These are phyloP conservation scores for Sarocladium brachiariae DNA, from an alignment of 2,329 filamentous ascomycete genomes.

Conservation along the genomic window DNA sequence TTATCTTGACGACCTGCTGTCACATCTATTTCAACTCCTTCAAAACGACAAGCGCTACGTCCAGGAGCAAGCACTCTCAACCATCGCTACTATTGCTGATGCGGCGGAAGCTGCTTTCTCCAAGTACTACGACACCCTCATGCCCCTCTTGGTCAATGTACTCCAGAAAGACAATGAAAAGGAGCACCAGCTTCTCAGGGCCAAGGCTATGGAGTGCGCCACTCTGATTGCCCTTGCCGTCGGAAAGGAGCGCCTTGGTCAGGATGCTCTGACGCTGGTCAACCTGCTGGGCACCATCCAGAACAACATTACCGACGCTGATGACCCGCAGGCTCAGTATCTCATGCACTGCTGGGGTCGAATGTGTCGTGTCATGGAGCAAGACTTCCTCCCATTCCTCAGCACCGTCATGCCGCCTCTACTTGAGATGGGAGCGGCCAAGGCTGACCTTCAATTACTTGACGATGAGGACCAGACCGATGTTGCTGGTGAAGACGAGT, in stretches of 20 bases:
- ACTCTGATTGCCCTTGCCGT: conserved; percentile 93
- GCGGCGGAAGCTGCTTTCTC: conserved; percentile 91
- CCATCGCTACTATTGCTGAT: conserved; percentile 97
- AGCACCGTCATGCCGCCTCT: conserved; percentile 91
- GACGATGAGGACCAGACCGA: conserved; percentile 94
- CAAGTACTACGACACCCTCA: conserved; percentile 91
- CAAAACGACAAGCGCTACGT: conserved; percentile 93
- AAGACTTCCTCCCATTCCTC: conserved; percentile 88
- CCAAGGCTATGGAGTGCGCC: conserved; percentile 98
- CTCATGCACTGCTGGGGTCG: conserved; percentile 98
- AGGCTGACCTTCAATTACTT: conserved; percentile 92
- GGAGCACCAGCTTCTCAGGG: conserved; percentile 82
- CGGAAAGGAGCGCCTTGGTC: conserved; percentile 83
- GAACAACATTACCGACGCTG: conserved; percentile 75
- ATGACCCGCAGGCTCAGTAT: conserved; percentile 95
- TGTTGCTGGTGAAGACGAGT: conserved; percentile 90
- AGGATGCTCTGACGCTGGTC: conserved; percentile 80
- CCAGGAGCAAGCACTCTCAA: conserved; percentile 94
- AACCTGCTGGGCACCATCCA: conserved; percentile 85
- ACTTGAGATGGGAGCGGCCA: conserved; percentile 82
- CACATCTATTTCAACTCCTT: conserved; percentile 77
- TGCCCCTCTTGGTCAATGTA: conserved; percentile 90
- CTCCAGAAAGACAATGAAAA: conserved; percentile 86
- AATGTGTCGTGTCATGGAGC: conserved; percentile 91
- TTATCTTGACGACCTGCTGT: conserved; percentile 82